Conservation (phyloP, 225 moss, liverwort and hornwort species). For the Anthoceros angustus region DNA sequence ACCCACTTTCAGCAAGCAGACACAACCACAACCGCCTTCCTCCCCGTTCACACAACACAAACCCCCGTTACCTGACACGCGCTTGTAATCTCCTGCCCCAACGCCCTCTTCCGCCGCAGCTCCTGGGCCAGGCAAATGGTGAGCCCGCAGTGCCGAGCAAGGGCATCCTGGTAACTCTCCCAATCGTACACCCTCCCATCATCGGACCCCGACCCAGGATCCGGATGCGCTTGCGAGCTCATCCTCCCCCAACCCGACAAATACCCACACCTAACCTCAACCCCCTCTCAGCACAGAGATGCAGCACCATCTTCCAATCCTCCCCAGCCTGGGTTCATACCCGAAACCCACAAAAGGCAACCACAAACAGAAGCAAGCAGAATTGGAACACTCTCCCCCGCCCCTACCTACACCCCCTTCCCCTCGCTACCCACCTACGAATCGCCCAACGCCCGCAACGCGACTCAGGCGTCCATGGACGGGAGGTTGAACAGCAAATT, state of each 20-base stretch:
- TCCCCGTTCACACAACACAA: neutral
- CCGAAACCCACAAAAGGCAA: too few relatives aligned
- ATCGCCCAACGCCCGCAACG: too few relatives aligned
- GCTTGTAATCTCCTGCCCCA: conserved; percentile 33
- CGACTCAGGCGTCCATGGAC: neutral
- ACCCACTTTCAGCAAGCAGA: conserved; percentile 12
- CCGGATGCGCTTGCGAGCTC: neutral
- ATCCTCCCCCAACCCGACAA: too few relatives aligned
- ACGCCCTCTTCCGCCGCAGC: conserved; percentile 32
- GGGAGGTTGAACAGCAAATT: conserved; percentile 1
- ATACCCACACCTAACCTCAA: too few relatives aligned
- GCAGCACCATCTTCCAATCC: too few relatives aligned
- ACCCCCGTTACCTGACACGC: conserved; percentile 24
- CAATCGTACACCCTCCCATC: conserved; percentile 57
- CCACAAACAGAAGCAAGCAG: too few relatives aligned
- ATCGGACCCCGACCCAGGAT: neutral
- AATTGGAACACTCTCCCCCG: too few relatives aligned
- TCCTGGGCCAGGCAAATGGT: conserved; percentile 32
- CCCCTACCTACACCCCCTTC: too few relatives aligned
- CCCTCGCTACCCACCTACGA: too few relatives aligned
- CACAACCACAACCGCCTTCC: neutral
- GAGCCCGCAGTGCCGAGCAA: conserved; percentile 49
- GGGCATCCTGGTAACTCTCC: conserved; percentile 74
- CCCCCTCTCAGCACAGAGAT: too few relatives aligned
- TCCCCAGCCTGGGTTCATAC: too few relatives aligned